Evolutionary conservation across 2,329 filamentous ascomycete genomes (phyloP).

Genomic region (Coleophoma eucalyptorum): DNA sequence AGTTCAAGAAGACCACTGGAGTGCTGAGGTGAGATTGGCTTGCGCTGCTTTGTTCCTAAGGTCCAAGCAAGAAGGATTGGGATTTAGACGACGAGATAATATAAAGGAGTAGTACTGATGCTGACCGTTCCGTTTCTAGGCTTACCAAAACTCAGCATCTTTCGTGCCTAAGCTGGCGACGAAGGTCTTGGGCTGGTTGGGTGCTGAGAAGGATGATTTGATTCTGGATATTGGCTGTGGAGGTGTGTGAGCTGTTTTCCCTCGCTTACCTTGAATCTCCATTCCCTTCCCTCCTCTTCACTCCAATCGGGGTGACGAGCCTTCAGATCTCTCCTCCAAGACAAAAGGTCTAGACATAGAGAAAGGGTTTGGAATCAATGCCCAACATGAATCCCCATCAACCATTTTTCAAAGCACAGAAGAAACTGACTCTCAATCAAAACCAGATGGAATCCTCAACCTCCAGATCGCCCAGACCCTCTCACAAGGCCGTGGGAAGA

Average conservation of each 20-base stretch:
- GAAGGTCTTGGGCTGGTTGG: slow-evolving; percentile 55
- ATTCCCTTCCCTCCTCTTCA: too few species aligned
- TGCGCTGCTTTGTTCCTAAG: too few species aligned
- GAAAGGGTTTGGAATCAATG: background rate
- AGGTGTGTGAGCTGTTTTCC: slow-evolving; percentile 32
- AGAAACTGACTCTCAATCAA: slow-evolving; percentile 8
- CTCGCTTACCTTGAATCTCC: background rate
- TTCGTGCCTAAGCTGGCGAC: slow-evolving; percentile 61
- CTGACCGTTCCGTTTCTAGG: slow-evolving; percentile 15
- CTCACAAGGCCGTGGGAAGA: slow-evolving; percentile 38
- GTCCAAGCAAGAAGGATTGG: too few species aligned
- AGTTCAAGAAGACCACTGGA: slow-evolving; percentile 32
- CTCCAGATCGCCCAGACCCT: slow-evolving; percentile 46
- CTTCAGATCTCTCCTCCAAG: too few species aligned
- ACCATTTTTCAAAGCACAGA: background rate
- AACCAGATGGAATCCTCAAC: slow-evolving; percentile 53
- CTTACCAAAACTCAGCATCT: slow-evolving; percentile 56
- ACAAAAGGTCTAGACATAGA: background rate
- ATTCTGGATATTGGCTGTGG: slow-evolving; percentile 64
- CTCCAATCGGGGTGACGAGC: too few species aligned
- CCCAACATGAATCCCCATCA: background rate
- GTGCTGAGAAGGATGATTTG: slow-evolving; percentile 52
- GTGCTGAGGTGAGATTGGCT: slow-evolving; percentile 25
- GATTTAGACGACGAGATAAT: too few species aligned
- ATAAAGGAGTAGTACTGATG: background rate